A percentile compares a stretch with the other conserved stretches of the same genome.
Evolutionary conservation across 768 basidiomycete species (phyloP).

Genomic region (Dendrothele bispora): DNA sequence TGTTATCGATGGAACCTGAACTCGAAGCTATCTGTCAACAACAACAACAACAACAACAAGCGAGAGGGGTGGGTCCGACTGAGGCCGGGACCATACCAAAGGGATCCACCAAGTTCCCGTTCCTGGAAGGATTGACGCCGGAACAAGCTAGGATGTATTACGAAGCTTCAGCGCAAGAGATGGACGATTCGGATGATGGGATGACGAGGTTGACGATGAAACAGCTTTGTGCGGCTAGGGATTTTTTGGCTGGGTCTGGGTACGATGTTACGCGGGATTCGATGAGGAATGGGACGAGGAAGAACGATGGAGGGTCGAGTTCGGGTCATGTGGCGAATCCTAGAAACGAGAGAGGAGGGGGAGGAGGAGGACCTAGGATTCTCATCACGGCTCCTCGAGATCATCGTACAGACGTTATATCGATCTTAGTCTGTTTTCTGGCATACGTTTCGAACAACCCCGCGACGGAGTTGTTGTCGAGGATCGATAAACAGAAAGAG

Average conservation of each 20-base stretch:
- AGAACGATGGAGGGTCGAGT: too few species aligned
- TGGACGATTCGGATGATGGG: conserved; percentile 11
- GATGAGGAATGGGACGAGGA: too few species aligned
- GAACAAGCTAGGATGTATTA: conserved; percentile 9
- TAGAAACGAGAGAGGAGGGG: too few species aligned
- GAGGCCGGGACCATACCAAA: too few species aligned
- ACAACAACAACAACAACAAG: too few species aligned
- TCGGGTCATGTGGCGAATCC: too few species aligned
- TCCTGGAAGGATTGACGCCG: conserved; percentile 1
- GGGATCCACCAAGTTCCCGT: too few species aligned
- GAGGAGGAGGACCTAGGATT: conserved; percentile 2
- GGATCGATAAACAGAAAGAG: conserved; percentile 11
- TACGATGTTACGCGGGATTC: background rate
- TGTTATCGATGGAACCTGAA: background rate
- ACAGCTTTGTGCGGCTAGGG: conserved; percentile 18
- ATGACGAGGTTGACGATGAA: conserved; percentile 14
- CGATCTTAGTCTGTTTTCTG: conserved; percentile 15
- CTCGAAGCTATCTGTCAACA: too few species aligned
- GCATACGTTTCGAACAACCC: conserved; percentile 7
- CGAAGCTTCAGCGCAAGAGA: conserved; percentile 7
- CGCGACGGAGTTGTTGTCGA: conserved; percentile 6
- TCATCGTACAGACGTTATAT: conserved; percentile 20
- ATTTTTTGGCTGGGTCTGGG: conserved; percentile 11
- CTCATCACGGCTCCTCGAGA: conserved; percentile 21
- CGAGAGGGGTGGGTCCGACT: too few species aligned